Percentiles rank a stretch among this genome's conserved stretches.
phyloP scores from a whole-genome alignment of 163 green algal species.

The Coccomyxa subellipsoidea region DNA sequence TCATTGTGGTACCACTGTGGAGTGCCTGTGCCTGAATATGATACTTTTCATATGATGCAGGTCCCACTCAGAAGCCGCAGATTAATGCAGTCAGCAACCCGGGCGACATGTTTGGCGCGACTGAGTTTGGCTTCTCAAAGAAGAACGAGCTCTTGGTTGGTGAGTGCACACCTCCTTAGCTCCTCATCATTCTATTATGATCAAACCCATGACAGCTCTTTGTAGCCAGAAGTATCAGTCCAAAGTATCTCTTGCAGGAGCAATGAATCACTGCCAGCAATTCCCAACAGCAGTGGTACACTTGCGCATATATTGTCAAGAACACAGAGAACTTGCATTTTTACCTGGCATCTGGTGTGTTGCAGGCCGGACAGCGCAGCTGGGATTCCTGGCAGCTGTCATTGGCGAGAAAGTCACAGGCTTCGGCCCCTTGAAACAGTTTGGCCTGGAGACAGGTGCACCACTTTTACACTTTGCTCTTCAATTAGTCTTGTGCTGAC shows the following conservation, averaged over 20 bases:
- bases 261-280: background rate
- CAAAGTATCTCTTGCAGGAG: too few relatives aligned
- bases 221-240: too few relatives aligned
- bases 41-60: background rate
- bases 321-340: too few relatives aligned
- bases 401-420: slow-evolving; percentile 55
- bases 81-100: slow-evolving; percentile 18
- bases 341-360: too few relatives aligned
- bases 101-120: slow-evolving; percentile 44
- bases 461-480: background rate
- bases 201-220: too few relatives aligned
- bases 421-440: slow-evolving; percentile 65
- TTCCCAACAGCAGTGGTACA: too few relatives aligned
- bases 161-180: slow-evolving; percentile 2
- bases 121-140: slow-evolving; percentile 62
- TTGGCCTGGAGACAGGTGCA: slow-evolving; percentile 54
- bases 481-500: background rate
- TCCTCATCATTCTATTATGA: too few relatives aligned
- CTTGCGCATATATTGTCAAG: too few relatives aligned
- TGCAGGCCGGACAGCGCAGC: slow-evolving; percentile 36
- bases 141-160: slow-evolving; percentile 66
- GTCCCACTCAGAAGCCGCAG: slow-evolving; percentile 14
- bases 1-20: background rate
- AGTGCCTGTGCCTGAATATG: too few relatives aligned
- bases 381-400: slow-evolving; percentile 58